Evolutionary conservation across 1,139 yeast genomes (phyloP), one percentile per base, ranked within the genome.

Genomic region (Lodderomyces beijingensis): DNA sequence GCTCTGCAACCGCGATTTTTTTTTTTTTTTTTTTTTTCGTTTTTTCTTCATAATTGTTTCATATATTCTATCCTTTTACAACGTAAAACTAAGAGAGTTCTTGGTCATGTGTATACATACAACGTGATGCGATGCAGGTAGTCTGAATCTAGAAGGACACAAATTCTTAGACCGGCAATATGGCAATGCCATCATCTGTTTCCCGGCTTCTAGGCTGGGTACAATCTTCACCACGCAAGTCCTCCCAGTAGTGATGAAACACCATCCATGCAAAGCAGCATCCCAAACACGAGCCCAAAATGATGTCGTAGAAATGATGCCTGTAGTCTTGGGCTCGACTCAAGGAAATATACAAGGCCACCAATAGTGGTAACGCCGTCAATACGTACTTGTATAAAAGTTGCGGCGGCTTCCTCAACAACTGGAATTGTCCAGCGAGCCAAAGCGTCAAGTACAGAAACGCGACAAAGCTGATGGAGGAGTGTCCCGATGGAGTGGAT

Each of bases 401-500:
- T 17, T 40, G 42, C n/a, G 43, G 40, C 5, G 38, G 27, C 8
- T 15, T 8, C 7, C 16, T 26, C 14, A 39, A 25, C 19, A 50
- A 35, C 28, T 39, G 35, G 22, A 71, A 60, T 49, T 80, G 85
- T 5, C 81, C 82, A 28, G 66, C 53, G 12, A 81, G 45, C 86
- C 88, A 84, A 34, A 83, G 53, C 1, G 79, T 55, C 25, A 78
- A 55, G 51, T 68, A 83, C n/a, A 74, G 70, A 37, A 83, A 62
- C 1, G 86, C 80, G 1, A 84, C 61, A 54, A 84, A 85, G 19
- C 86, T 67, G 40, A 77, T 61, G 8, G 87, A 75, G 1, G 89
- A 71, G 50, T 85, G 95, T 8, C 94, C 95, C 1, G 88, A 79
- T 1, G 95, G 95, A 0, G 89, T 79, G 5, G 88, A 77, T 49